phyloP scores from a whole-genome alignment of 768 basidiomycete species.

The Lactifluus pinguis region DNA sequence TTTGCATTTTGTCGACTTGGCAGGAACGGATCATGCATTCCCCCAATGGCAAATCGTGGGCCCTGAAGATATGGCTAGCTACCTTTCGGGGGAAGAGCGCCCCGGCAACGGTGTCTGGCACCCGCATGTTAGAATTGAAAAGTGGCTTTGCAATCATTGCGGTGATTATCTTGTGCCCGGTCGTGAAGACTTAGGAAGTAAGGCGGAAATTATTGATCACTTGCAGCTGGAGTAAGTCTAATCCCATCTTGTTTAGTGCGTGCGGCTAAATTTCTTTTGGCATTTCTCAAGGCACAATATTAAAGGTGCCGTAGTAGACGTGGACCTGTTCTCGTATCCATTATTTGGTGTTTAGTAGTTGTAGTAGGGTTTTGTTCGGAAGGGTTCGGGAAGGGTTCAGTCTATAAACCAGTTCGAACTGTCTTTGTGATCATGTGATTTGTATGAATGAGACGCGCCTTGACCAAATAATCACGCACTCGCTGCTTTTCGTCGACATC shows the following conservation, averaged over 20 bases:
- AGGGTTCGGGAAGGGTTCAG: too few relatives aligned
- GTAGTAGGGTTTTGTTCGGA: neutral
- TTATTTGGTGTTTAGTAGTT: neutral
- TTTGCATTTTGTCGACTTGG: neutral
- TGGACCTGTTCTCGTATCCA: slow-evolving; percentile 6
- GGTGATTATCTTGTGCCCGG: neutral
- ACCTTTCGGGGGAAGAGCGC: neutral
- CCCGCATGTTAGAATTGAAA: neutral
- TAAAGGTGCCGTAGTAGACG: neutral
- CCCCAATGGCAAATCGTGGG: slow-evolving; percentile 1
- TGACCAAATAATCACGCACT: too few relatives aligned
- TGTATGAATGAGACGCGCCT: neutral
- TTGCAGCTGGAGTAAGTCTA: slow-evolving; percentile 1
- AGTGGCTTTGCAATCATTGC: slow-evolving; percentile 16
- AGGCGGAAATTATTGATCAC: neutral
- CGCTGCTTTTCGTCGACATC: neutral
- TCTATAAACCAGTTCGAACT: neutral
- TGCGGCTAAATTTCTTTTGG: neutral
- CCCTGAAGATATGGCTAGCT: neutral
- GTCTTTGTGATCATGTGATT: neutral
- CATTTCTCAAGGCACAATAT: slow-evolving; percentile 2
- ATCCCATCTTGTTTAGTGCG: neutral
- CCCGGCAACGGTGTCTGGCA: too few relatives aligned
- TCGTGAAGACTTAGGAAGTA: neutral
- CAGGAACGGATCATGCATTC: neutral